These are phyloP conservation scores for Karstenula rhodostoma DNA, from an alignment of 2,329 filamentous ascomycete genomes.

Conservation along the genomic window DNA sequence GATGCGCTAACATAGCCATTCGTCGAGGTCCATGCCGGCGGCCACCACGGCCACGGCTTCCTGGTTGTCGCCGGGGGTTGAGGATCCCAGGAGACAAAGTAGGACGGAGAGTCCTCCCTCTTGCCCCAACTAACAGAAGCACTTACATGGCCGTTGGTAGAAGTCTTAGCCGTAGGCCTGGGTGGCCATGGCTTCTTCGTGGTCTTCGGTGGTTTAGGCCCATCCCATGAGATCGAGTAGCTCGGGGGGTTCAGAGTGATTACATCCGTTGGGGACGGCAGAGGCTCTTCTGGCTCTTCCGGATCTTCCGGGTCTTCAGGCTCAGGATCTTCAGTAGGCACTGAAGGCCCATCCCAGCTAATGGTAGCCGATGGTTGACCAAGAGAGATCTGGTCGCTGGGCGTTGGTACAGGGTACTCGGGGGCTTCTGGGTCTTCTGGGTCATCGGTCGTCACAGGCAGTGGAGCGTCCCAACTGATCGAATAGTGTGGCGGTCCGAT, in stretches of 20 bases:
- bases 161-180: slow-evolving; percentile 15
- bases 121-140: slow-evolving; percentile 3
- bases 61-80: slow-evolving; percentile 13
- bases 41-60: slow-evolving; percentile 12
- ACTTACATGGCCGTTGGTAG: slow-evolving; percentile 14
- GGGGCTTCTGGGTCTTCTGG: slow-evolving; percentile 16
- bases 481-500: slow-evolving; percentile 27
- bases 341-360: slow-evolving; percentile 26
- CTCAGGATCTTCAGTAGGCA: slow-evolving; percentile 5
- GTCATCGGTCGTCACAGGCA: neutral
- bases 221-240: slow-evolving; percentile 27
- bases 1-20: slow-evolving; percentile 15
- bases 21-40: slow-evolving; percentile 1
- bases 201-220: slow-evolving; percentile 1
- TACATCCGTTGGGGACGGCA: slow-evolving; percentile 20
- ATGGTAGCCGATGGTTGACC: slow-evolving; percentile 13
- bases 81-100: slow-evolving; percentile 26
- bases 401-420: slow-evolving; percentile 7
- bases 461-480: slow-evolving; percentile 21
- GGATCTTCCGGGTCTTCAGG: slow-evolving; percentile 14
- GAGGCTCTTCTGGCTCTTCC: slow-evolving; percentile 5
- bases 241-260: slow-evolving; percentile 28
- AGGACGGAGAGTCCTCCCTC: neutral
- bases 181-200: slow-evolving; percentile 12
- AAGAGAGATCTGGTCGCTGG: slow-evolving; percentile 7